Base-by-base conservation (phyloP, 208 protist species). In the Leishmania turanica region DNA sequence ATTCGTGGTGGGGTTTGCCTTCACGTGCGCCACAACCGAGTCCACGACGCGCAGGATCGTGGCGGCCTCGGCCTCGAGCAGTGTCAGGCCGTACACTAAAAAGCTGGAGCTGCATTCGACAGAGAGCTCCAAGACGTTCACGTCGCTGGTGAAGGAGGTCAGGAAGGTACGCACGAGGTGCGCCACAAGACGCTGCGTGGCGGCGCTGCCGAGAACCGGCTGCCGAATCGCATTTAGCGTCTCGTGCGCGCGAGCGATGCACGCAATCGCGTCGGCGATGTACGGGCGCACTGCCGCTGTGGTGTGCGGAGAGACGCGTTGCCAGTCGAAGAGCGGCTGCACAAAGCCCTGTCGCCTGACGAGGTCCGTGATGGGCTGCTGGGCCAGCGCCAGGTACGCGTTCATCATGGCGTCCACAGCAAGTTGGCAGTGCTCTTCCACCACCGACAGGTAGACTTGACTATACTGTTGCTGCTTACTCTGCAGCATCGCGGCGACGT, bases 341-440 rank as follows among this genome's bases (percentile, higher is more conserved):
- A 92, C 86, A 76, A 97, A 95, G 69, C 94, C 94, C 27, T 74
- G 77, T 17, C 77, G 73, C 2, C 86, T 89, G 69, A 97, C 88
- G 60, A 92, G 87, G 58, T 85, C 87, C 34, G 92, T 91, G 77
- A 97, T 93, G 65, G 75, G 92, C 69, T 95, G 92, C 90, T 96
- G 85, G 15, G 93, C 87, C 15, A 91, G 82, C 19, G 86, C 80
- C 42, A 94, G 81, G 78, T 93, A 93, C 84, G 94, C 95, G 78
- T 88, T 83, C 70, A 96, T 83, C 87, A 97, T 95, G 40, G 91
- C 90, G 75, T 96, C 92, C 17, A 97, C 85, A 15, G 88, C 91
- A 15, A 97, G 89, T 83, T 96, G 91, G 72, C 90, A 92, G 87
- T 97, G 92, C 83, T 97, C 94, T 49, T 87, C 89, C 65, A 97